Percentiles rank a stretch among this genome's conserved stretches.
phyloP scores from a whole-genome alignment of 2,329 filamentous ascomycete species.

The Cladophialophora carrionii region DNA sequence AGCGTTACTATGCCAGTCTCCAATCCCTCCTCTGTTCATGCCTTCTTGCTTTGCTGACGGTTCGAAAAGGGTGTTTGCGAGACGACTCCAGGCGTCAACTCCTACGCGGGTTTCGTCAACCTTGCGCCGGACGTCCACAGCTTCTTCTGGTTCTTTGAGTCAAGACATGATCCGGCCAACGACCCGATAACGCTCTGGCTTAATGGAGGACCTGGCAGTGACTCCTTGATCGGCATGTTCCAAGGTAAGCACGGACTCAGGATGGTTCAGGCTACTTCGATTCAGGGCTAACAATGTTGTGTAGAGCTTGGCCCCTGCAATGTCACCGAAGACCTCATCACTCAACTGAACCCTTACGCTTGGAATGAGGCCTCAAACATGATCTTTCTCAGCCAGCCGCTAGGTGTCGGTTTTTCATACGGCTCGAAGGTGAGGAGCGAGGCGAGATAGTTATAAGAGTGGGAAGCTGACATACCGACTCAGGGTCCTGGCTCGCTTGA shows the following conservation, averaged over 20 bases:
- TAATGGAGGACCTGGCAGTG: slow-evolving; percentile 50
- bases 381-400: slow-evolving; percentile 64
- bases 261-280: background rate
- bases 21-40: background rate
- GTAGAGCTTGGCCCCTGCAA: slow-evolving; percentile 50
- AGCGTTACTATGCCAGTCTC: background rate
- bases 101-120: slow-evolving; percentile 60
- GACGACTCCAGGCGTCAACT: slow-evolving; percentile 59
- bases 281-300: slow-evolving; percentile 28
- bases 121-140: slow-evolving; percentile 57
- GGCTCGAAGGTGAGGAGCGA: slow-evolving; percentile 37
- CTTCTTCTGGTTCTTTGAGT: slow-evolving; percentile 62
- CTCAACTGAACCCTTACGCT: slow-evolving; percentile 60
- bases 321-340: slow-evolving; percentile 51
- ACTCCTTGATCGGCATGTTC: slow-evolving; percentile 49
- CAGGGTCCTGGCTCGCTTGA: slow-evolving; percentile 49
- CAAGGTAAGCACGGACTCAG: slow-evolving; percentile 41
- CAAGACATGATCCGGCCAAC: slow-evolving; percentile 55
- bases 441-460: slow-evolving; percentile 19
- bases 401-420: slow-evolving; percentile 63
- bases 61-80: slow-evolving; percentile 52
- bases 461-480: slow-evolving; percentile 9
- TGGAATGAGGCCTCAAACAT: slow-evolving; percentile 65
- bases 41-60: background rate
- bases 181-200: slow-evolving; percentile 50